phyloP scores from a whole-genome alignment of 2,329 filamentous ascomycete genomes.

The Plenodomus biglobosus region DNA sequence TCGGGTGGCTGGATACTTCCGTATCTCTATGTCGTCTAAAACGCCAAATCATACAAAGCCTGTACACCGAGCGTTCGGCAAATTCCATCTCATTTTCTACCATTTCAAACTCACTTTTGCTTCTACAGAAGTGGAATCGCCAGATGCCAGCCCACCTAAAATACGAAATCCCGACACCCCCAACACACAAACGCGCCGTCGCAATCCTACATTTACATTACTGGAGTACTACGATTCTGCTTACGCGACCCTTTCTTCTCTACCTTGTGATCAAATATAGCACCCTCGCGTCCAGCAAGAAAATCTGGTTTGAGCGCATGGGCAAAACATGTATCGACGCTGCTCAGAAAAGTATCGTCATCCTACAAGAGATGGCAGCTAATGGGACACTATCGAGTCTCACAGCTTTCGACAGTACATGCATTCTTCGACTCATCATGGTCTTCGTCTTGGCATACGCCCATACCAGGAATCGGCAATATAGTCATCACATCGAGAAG shows the following conservation, averaged over 20 bases:
- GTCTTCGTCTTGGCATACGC: conserved; percentile 42
- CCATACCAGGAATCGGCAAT: conserved; percentile 31
- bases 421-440: conserved; percentile 36
- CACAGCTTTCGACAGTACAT: conserved; percentile 42
- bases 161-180: conserved; percentile 31
- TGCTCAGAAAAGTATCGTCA: conserved; percentile 31
- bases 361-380: conserved; percentile 34
- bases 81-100: conserved; percentile 40
- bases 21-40: conserved; percentile 37
- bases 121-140: conserved; percentile 39
- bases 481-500: conserved; percentile 31
- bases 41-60: conserved; percentile 37
- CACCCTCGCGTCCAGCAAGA: conserved; percentile 28
- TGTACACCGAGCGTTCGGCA: conserved; percentile 38
- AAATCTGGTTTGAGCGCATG: conserved; percentile 39
- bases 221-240: conserved; percentile 39
- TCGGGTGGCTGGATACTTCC: conserved; percentile 35
- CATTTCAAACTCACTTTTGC: conserved; percentile 33
- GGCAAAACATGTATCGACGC: conserved; percentile 38
- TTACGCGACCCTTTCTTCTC: conserved; percentile 40
- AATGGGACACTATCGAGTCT: conserved; percentile 33
- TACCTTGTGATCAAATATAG: conserved; percentile 36
- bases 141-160: conserved; percentile 39
- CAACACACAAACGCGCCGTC: conserved; percentile 40
- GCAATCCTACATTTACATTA: conserved; percentile 40